Evolutionary conservation across 2,329 filamentous ascomycete genomes (phyloP), one percentile per base, ranked within the genome.

Genomic region (Pseudogymnoascus sp.): DNA sequence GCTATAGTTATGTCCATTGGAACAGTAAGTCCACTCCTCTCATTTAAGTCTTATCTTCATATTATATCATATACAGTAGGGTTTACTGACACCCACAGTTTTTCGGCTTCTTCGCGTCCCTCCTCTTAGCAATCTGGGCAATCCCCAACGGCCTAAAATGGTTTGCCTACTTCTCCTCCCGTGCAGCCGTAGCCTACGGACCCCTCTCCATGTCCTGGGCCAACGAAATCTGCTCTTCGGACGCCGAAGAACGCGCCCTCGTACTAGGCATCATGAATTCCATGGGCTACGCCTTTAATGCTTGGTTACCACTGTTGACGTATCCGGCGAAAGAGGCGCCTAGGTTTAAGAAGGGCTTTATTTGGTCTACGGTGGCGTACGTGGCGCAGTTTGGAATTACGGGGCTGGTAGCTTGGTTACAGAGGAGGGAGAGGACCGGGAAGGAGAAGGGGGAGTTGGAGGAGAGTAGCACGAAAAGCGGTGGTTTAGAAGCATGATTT

Each of bases 191-290:
- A 67, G 50, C 71, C 63, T 35, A 70, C 66, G 58, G 73, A 66
- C 82, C 81, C 1, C 74, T 81, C 0, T 81, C 41, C 68, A 76
- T 78, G 68, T 74, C 75, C 4, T 80, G 77, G 77, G 74, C 78
- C 9, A 79, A 79, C 63, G 76, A 79, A 62, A 73, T 77, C 4
- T 75, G 76, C 18, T 72, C 72, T 1, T 69, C 71, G 16, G 78
- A 79, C 16, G 76, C 77, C 1, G 78, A 81, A 67, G 77, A 79
- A 16, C 73, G 79, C 0, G 76, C 78, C 2, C 66, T 81, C 4
- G 77, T 80, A 3, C 74, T 81, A 2, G 78, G 78, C 0, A 73
- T 79, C 12, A 78, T 81, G 68, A 77, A 79, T 65, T 74, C 75
- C 0, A 68, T 72, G 2, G 75, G 73, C 0, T 79, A 78, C 62